phyloP scores from a whole-genome alignment of 202 grass and related monocot species.

The Zoysia matrella region DNA sequence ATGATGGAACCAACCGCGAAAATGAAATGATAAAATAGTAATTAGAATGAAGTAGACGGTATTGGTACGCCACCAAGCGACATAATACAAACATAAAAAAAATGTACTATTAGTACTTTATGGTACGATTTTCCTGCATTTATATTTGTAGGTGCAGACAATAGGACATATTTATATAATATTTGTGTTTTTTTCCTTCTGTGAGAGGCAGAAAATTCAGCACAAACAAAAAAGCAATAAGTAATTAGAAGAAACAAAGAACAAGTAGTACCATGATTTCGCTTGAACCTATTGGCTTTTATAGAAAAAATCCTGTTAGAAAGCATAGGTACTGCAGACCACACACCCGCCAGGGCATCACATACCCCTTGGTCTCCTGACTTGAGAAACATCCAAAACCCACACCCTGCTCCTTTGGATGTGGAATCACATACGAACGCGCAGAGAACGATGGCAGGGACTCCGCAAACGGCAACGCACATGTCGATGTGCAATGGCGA shows the following conservation, averaged over 20 bases:
- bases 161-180: constrained; percentile 14
- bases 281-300: not conserved
- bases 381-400: constrained; percentile 2
- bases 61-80: constrained; percentile 5
- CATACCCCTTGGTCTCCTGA: constrained; percentile 7
- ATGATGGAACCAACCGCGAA: not conserved
- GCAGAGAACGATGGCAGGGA: not conserved
- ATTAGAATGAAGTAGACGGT: not conserved
- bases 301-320: not conserved
- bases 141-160: not conserved
- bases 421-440: not conserved
- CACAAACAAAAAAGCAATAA: not conserved
- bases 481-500: not conserved
- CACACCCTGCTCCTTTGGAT: not conserved
- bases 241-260: no score
- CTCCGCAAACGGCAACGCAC: not conserved
- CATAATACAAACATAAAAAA: not conserved
- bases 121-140: not conserved
- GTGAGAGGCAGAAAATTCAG: not conserved
- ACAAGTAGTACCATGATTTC: not conserved
- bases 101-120: not conserved
- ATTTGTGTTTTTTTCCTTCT: not conserved
- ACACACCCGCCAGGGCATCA: not conserved
- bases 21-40: not conserved
- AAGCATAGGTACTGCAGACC: not conserved